Base-by-base conservation (phyloP, 2,329 filamentous ascomycete species). In the Fusarium palustre region DNA sequence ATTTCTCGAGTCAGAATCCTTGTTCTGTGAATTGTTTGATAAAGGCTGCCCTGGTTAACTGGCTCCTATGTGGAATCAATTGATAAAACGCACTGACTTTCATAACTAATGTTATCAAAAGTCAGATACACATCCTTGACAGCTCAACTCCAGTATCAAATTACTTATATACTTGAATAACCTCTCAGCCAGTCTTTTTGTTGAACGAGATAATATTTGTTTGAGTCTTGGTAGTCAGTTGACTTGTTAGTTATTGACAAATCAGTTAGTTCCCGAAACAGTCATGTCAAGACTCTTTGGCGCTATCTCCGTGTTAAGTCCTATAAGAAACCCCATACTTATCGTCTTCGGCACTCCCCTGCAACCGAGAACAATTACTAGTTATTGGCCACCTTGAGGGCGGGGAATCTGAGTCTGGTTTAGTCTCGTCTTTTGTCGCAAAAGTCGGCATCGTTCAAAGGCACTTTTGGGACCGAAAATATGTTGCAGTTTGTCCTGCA, bases 291-390 rank as follows among this genome's bases (percentile, higher is more conserved):
- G 30, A 36, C 41, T 8, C 41, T 8, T 25, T 20, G n/a, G 33
- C 15, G 38, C 43, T 52, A 60, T 61, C 30, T 55, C 68, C 59
- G 49, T 24, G 57, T 46, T 69, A 69, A 52, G 34, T 41, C 59
- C 64, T 33, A 15, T 28, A 43, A 36, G 16, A 57, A 59, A 36
- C 54, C 33, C 49, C 50, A 66, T 66, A 64, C 38, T 59, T 47
- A 55, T 59, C 52, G 68, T 55, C 55, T 57, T 70, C 71, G 63
- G 71, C 68, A 58, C 39, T 34, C 59, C 42, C 46, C 56, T 42
- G 34, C 31, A 57, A 57, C 70, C 66, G 71, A 62, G 38, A 60
- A 53, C 42, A 55, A 36, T 46, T 41, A 24, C 59, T 28, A 50
- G 28, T 34, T 53, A 69, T 68, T 68, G 65, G 66, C 61, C 65